Evolutionary conservation across 108 stramenopile genomes (phyloP).

Genomic region (Cyclotella choctawhatcheeana): DNA sequence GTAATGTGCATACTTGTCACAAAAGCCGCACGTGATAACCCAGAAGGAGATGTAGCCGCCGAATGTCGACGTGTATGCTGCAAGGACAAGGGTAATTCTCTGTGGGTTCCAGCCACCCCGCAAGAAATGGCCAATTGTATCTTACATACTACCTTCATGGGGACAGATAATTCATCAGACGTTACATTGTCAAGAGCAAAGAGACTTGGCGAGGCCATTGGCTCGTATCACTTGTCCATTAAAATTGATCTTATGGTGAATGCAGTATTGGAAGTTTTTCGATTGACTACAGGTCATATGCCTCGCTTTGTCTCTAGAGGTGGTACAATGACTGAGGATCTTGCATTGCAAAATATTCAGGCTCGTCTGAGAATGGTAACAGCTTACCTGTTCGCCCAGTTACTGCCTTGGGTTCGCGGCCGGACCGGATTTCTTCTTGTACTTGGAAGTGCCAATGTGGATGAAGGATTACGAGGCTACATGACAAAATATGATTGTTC

Average conservation of each 20-base stretch:
- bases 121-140: slow-evolving; percentile 86
- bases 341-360: slow-evolving; percentile 99
- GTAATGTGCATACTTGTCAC: slow-evolving; percentile 94
- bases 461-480: slow-evolving; percentile 98
- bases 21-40: slow-evolving; percentile 63
- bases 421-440: slow-evolving; percentile 93
- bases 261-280: slow-evolving; percentile 88
- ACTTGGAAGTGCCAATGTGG: slow-evolving; percentile 97
- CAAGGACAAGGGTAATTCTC: slow-evolving; percentile 46
- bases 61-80: slow-evolving; percentile 75
- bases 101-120: slow-evolving; percentile 77
- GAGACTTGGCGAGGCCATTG: slow-evolving; percentile 87
- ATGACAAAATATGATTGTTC: slow-evolving; percentile 99
- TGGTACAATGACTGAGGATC: slow-evolving; percentile 91
- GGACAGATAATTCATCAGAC: slow-evolving; percentile 89
- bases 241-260: slow-evolving; percentile 92
- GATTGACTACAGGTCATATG: slow-evolving; percentile 72
- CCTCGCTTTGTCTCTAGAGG: slow-evolving; percentile 86
- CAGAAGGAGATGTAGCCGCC: slow-evolving; percentile 58
- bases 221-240: slow-evolving; percentile 91
- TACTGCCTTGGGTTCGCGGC: slow-evolving; percentile 95
- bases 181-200: slow-evolving; percentile 83
- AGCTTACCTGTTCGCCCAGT: slow-evolving; percentile 96
- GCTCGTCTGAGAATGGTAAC: slow-evolving; percentile 97
- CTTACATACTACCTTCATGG: slow-evolving; percentile 97